Conservation (phyloP, 805 yeast genomes). For the Zygosaccharomyces pseudorouxii region DNA sequence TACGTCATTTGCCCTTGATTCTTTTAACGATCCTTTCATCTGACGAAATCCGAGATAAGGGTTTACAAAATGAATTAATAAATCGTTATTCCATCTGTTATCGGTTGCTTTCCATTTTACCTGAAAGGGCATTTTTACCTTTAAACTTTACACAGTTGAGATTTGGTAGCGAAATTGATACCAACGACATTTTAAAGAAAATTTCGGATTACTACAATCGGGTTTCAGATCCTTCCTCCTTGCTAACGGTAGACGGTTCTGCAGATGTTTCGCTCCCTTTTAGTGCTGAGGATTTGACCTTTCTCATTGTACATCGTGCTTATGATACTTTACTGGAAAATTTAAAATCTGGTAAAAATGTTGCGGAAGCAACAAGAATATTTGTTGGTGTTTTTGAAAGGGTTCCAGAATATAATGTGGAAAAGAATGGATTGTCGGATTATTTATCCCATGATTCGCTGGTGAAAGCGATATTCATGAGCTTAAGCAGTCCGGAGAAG, state of each 20-base stretch:
- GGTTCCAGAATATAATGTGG: constrained; percentile 39
- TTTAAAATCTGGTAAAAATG: constrained; percentile 17
- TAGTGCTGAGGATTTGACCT: constrained; percentile 42
- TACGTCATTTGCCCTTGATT: constrained; percentile 69
- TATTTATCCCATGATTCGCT: constrained; percentile 37
- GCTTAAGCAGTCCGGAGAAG: constrained; percentile 10
- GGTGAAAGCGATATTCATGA: constrained; percentile 24
- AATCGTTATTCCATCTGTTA: constrained; percentile 42
- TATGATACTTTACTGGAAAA: constrained; percentile 28
- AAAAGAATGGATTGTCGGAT: constrained; percentile 11
- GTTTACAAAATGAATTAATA: constrained; percentile 5
- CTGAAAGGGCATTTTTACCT: constrained; percentile 59
- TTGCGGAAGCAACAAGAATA: constrained; percentile 36
- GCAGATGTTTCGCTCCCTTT: constrained; percentile 37
- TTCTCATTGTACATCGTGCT: constrained; percentile 35
- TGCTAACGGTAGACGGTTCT: constrained; percentile 10
- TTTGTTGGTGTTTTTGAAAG: constrained; percentile 39
- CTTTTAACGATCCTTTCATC: constrained; percentile 45
- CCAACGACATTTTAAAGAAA: constrained; percentile 22
- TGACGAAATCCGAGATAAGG: constrained; percentile 11
- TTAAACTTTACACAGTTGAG: constrained; percentile 39
- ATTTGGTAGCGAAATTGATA: constrained; percentile 9
- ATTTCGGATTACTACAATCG: constrained; percentile 37
- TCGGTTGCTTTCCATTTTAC: constrained; percentile 49
- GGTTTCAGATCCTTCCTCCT: constrained; percentile 18